Conservation (phyloP, 352 stramenopile species). For the Pseudoperonospora humuli region DNA sequence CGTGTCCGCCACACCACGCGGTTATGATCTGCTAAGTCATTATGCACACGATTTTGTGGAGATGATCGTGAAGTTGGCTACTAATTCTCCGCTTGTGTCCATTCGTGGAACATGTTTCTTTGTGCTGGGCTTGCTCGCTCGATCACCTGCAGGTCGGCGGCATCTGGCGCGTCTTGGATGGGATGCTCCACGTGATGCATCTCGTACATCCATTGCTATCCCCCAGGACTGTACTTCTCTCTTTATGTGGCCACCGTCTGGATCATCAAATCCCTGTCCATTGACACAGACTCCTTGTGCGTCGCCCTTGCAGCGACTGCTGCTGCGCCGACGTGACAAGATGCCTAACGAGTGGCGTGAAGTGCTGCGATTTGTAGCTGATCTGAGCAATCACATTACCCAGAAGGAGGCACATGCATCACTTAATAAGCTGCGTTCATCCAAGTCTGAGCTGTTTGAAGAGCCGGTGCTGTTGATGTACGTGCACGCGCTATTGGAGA, state of each 20-base stretch:
- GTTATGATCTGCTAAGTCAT: conserved; percentile 75
- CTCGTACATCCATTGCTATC: conserved; percentile 68
- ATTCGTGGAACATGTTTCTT: conserved; percentile 85
- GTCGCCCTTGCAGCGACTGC: conserved; percentile 49
- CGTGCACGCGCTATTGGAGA: conserved; percentile 73
- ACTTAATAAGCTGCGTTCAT: conserved; percentile 70
- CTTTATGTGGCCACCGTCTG: conserved; percentile 64
- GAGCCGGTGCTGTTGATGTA: conserved; percentile 77
- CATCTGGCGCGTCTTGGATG: conserved; percentile 70
- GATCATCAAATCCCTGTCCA: conserved; percentile 21
- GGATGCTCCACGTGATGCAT: conserved; percentile 60
- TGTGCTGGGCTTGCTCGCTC: conserved; percentile 66
- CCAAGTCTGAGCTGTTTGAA: conserved; percentile 74
- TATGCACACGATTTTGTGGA: conserved; percentile 81
- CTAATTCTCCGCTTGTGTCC: conserved; percentile 71
- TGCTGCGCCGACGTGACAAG: conserved; percentile 40
- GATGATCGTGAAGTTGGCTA: conserved; percentile 81
- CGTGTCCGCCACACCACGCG: conserved; percentile 64
- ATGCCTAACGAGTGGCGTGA: conserved; percentile 72
- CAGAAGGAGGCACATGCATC: conserved; percentile 84
- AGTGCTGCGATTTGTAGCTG: conserved; percentile 64
- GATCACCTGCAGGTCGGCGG: conserved; percentile 50
- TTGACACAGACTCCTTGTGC: conserved; percentile 57
- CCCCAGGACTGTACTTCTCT: conserved; percentile 73
- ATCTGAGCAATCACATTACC: conserved; percentile 86